Evolutionary conservation across 2,329 filamentous ascomycete genomes (phyloP).

Genomic region (Exophiala oligosperma): DNA sequence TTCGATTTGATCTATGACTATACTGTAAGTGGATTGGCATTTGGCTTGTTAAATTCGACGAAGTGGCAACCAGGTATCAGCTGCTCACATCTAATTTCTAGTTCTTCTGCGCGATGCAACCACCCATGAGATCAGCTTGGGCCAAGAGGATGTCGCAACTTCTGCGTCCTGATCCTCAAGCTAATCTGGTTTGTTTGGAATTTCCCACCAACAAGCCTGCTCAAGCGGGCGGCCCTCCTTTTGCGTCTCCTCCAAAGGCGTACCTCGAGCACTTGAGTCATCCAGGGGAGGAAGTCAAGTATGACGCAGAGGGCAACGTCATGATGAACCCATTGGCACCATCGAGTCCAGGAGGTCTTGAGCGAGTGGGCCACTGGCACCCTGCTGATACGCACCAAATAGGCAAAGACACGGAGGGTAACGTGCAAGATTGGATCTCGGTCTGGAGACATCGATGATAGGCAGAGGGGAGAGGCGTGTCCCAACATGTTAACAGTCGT

Average conservation of each 20-base stretch:
- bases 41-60: too few species aligned
- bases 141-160: constrained; percentile 56
- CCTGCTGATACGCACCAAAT: constrained; percentile 58
- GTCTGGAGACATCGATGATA: constrained; percentile 42
- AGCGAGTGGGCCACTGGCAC: constrained; percentile 55
- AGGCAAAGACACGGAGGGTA: constrained; percentile 47
- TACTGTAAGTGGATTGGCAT: constrained; percentile 46
- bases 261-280: constrained; percentile 71
- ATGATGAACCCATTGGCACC: constrained; percentile 48
- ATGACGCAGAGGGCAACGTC: constrained; percentile 57
- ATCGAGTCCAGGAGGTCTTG: constrained; percentile 40
- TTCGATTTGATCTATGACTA: constrained; percentile 62
- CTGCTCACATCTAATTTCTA: constrained; percentile 31
- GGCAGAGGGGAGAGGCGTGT: neutral
- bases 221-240: constrained; percentile 68
- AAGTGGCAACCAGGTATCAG: neutral
- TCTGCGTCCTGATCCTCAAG: constrained; percentile 47
- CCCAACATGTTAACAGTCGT: neutral
- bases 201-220: constrained; percentile 74
- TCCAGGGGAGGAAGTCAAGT: constrained; percentile 67
- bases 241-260: constrained; percentile 65
- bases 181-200: constrained; percentile 67
- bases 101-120: constrained; percentile 64
- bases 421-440: constrained; percentile 43
- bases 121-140: constrained; percentile 57